phyloP scores from a whole-genome alignment of 1,284 basidiomycete species.

The Puccinia hordei region DNA sequence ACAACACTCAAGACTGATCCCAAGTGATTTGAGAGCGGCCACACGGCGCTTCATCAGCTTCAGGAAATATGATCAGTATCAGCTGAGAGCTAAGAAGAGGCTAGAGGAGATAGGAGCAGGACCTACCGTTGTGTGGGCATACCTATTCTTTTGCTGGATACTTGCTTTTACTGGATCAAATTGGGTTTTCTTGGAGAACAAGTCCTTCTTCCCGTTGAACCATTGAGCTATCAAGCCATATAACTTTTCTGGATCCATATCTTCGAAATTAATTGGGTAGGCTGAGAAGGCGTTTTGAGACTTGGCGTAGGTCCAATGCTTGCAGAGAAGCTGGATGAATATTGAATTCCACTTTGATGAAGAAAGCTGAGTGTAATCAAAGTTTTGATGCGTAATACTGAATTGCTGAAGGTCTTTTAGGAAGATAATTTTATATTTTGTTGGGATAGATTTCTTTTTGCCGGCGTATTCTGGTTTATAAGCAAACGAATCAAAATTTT shows the following conservation, averaged over 20 bases:
- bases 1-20: slow-evolving; percentile 6
- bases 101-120: neutral
- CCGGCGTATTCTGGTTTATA: neutral
- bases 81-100: neutral
- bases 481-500: neutral
- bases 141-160: neutral
- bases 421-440: neutral
- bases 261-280: neutral
- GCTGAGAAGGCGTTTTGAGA: slow-evolving; percentile 8
- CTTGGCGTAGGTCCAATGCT: slow-evolving; percentile 14
- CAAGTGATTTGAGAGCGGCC: neutral
- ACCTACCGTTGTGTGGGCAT: neutral
- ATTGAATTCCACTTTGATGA: neutral
- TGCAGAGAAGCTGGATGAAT: slow-evolving; percentile 12
- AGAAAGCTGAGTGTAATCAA: neutral
- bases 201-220: neutral
- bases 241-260: neutral
- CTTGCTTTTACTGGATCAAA: neutral
- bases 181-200: neutral
- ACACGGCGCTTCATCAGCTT: neutral
- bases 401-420: neutral
- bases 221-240: neutral
- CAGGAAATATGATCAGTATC: neutral
- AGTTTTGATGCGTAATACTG: neutral
- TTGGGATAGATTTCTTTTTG: neutral